Evolutionary conservation across 2,329 filamentous ascomycete genomes (phyloP), one percentile per base, ranked within the genome.

Genomic region (Simplicillium sp.): DNA sequence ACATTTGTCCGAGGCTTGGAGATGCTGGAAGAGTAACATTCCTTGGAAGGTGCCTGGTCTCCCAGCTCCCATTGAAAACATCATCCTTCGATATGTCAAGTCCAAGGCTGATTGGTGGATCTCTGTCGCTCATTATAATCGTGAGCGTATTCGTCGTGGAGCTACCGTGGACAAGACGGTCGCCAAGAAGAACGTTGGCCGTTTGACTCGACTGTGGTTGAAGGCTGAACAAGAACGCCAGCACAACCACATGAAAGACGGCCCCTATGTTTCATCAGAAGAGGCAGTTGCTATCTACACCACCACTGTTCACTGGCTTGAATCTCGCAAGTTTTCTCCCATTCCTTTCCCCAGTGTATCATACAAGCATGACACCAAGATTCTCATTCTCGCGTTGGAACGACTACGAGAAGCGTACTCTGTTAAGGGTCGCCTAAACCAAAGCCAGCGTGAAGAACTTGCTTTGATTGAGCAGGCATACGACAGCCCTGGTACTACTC

Each of bases 61-160:
- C 45, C 92, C 92, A 33, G 94, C 94, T 12, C 90, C 92, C 0
- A 97, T 98, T 48, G 92, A 98, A 65, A 98, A 97, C 57, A 95
- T 98, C 53, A 98, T 98, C 54, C 72, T 98, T 46, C 85, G 92
- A 55, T 98, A 98, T 54, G 94, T 98, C 53, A 98, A 98, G 71
- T 90, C 88, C 51, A 98, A 98, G 71, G 92, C 92, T 14, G 92
- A 98, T 60, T 98, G 92, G 94, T 98, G 92, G 92, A 90, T 98
- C 46, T 97, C 89, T 16, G 94, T 98, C 28, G 92, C 92, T 11
- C 92, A 98, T 59, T 98, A 98, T 70, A 98, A 98, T 59, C 84
- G 92, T 54, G 92, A 98, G 68, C 84, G 92, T 60, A 98, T 98
- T 55, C 80, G 92, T 52, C 78, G 92, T 61, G 94, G 92, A 57